A percentile compares a stretch with the other conserved stretches of the same genome.
phyloP scores from a whole-genome alignment of 2,329 filamentous ascomycete genomes.

The Arthrobotrys megalospora region DNA sequence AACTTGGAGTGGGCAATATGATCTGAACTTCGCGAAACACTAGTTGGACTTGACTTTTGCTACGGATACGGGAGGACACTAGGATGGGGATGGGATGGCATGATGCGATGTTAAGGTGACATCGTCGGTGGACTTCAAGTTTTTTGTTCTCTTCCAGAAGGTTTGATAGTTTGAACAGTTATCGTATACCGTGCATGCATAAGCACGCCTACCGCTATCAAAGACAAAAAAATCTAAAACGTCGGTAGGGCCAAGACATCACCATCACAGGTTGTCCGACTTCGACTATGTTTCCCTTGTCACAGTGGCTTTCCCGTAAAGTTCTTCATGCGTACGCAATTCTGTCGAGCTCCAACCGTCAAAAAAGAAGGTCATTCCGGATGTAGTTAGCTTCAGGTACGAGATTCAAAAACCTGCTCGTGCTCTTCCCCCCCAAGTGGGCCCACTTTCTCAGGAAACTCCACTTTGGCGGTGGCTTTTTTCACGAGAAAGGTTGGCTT shows the following conservation, averaged over 20 bases:
- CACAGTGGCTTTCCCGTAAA: constrained; percentile 8
- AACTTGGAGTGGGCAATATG: constrained; percentile 2
- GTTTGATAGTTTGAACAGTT: too few species aligned
- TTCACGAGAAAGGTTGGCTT: not conserved
- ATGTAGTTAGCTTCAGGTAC: constrained; percentile 24
- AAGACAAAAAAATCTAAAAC: not conserved
- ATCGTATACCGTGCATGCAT: constrained; percentile 20
- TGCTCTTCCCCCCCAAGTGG: not conserved
- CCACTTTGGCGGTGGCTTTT: not conserved
- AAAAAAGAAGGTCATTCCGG: not conserved
- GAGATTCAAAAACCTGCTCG: constrained; percentile 22
- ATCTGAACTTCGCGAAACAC: constrained; percentile 15
- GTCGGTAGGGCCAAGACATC: not conserved
- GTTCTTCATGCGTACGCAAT: constrained; percentile 16
- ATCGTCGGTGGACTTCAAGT: not conserved
- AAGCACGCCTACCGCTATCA: not conserved
- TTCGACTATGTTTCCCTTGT: constrained; percentile 10
- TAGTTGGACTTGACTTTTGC: constrained; percentile 2
- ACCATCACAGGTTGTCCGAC: not conserved
- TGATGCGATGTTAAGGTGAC: constrained; percentile 8
- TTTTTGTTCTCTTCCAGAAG: not conserved
- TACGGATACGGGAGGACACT: not conserved
- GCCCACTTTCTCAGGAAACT: not conserved
- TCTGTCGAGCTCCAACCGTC: constrained; percentile 15
- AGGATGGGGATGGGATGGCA: not conserved